Percentiles rank a stretch among this genome's conserved stretches.
Evolutionary conservation across 2,329 filamentous ascomycete genomes (phyloP).

Genomic region (Fusarium dlaminii): DNA sequence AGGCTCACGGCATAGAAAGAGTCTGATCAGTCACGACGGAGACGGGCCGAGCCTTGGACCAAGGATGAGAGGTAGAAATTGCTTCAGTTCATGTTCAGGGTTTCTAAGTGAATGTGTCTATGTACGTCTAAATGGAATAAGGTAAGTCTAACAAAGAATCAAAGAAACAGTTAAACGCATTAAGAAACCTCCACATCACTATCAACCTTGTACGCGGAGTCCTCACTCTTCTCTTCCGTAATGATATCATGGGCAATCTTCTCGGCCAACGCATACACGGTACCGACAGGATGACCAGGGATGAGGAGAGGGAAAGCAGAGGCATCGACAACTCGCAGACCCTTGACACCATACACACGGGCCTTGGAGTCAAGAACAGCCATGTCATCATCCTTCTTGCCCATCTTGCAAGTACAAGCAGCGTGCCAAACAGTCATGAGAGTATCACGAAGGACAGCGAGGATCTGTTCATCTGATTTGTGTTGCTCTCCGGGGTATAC

Average conservation of each 20-base stretch:
- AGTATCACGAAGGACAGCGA: constrained; percentile 43
- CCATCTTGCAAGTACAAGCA: constrained; percentile 37
- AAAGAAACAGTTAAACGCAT: background rate
- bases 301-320: constrained; percentile 23
- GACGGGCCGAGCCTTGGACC: background rate
- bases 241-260: constrained; percentile 32
- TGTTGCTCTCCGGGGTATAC: constrained; percentile 38
- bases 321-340: constrained; percentile 26
- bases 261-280: constrained; percentile 28
- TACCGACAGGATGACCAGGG: constrained; percentile 30
- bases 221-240: background rate
- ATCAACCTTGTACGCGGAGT: background rate
- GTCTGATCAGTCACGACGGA: background rate
- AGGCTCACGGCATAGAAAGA: no score
- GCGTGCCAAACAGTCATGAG: constrained; percentile 39
- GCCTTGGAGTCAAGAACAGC: constrained; percentile 32
- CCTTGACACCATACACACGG: constrained; percentile 28
- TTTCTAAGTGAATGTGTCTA: background rate
- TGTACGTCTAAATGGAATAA: background rate
- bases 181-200: background rate
- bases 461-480: constrained; percentile 54
- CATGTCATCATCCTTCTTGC: constrained; percentile 22
- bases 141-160: background rate
- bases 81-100: background rate
- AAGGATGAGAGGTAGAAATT: background rate